These are phyloP conservation scores for Spergularia azorica DNA, from an alignment of 179 eudicot species.

Conservation along the genomic window DNA sequence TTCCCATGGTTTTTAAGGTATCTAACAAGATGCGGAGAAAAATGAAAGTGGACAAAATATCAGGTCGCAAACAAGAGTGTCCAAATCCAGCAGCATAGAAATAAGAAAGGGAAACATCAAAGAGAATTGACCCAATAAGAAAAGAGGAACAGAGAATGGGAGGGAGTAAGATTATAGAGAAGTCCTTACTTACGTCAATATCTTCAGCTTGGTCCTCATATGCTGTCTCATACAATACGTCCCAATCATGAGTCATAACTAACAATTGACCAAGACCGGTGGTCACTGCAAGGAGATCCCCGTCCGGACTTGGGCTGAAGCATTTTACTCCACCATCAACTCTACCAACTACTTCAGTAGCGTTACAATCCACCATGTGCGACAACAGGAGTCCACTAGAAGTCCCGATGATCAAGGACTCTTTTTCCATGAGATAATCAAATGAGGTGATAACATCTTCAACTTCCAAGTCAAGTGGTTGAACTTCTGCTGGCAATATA, in stretches of 20 bases:
- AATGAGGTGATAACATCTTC: conserved; percentile 75
- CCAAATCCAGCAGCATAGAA: too few species aligned
- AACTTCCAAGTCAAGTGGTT: conserved; percentile 64
- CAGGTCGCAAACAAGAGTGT: too few species aligned
- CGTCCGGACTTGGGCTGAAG: conserved; percentile 94
- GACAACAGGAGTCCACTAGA: conserved; percentile 70
- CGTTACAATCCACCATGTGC: conserved; percentile 57
- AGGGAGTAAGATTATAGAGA: conserved; percentile 12
- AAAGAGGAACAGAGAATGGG: too few species aligned
- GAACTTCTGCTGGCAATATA: conserved; percentile 40
- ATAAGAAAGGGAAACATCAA: too few species aligned
- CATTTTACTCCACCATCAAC: conserved; percentile 95
- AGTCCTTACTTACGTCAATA: conserved; percentile 82
- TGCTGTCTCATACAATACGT: conserved; percentile 71
- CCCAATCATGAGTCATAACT: conserved; percentile 97
- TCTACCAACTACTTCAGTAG: conserved; percentile 80
- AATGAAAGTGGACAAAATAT: too few species aligned
- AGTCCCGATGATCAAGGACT: conserved; percentile 81
- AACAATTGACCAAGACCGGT: conserved; percentile 85
- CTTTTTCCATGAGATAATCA: conserved; percentile 96
- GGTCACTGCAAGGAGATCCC: conserved; percentile 81
- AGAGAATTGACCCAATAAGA: too few species aligned
- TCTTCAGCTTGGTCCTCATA: conserved; percentile 71
- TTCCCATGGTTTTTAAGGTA: too few species aligned
- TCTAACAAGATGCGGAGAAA: too few species aligned